Evolutionary conservation across 2,329 filamentous ascomycete genomes (phyloP).

Genomic region (Penicillium frequentans): DNA sequence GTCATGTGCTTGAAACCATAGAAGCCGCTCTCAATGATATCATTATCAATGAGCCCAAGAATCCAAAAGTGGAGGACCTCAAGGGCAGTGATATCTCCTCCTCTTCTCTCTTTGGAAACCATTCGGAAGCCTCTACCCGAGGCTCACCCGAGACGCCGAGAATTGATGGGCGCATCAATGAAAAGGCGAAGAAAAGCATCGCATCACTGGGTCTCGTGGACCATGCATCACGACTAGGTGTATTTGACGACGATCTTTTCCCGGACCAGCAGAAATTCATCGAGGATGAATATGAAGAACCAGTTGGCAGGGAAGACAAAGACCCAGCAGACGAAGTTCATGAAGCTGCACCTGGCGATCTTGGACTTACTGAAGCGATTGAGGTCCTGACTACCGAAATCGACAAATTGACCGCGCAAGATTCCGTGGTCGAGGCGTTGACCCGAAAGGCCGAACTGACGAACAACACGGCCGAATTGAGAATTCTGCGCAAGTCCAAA

Average conservation of each 20-base stretch:
- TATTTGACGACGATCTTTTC: constrained; percentile 95
- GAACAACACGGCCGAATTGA: constrained; percentile 90
- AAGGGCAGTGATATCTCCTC: constrained; percentile 31
- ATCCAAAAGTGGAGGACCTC: constrained; percentile 36
- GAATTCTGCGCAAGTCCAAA: constrained; percentile 91
- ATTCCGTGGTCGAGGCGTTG: constrained; percentile 86
- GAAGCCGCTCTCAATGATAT: constrained; percentile 90
- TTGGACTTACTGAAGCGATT: constrained; percentile 91
- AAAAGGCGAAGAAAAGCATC: constrained; percentile 75
- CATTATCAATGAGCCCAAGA: constrained; percentile 71
- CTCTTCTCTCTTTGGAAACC: constrained; percentile 54
- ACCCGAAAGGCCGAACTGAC: constrained; percentile 94
- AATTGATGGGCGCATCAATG: constrained; percentile 43
- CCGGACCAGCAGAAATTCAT: constrained; percentile 78
- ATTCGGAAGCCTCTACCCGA: constrained; percentile 54
- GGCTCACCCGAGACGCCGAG: constrained; percentile 61
- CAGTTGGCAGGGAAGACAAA: constrained; percentile 57
- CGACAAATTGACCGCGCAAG: constrained; percentile 81
- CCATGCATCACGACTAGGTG: constrained; percentile 80
- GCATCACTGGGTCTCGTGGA: constrained; percentile 89
- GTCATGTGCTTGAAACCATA: constrained; percentile 84
- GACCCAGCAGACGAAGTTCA: constrained; percentile 80
- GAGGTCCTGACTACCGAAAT: constrained; percentile 85
- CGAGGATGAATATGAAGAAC: constrained; percentile 81
- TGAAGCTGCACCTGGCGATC: constrained; percentile 89